Percentiles rank a stretch among this genome's conserved stretches.
phyloP scores from a whole-genome alignment of 805 yeast genomes.

The Wickerhamomyces silvicola region DNA sequence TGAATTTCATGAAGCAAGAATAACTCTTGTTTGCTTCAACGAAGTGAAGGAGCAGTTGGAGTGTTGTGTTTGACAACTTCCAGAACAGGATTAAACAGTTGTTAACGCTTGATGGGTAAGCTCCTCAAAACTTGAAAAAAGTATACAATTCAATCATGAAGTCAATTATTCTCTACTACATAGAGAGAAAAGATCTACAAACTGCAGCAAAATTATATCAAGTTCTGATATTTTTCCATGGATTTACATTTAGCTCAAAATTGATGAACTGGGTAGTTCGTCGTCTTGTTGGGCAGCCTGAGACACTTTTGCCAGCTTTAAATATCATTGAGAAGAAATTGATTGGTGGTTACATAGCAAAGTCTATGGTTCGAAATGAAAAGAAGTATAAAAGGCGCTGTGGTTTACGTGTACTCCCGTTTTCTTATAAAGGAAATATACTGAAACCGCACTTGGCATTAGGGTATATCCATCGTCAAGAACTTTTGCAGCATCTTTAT shows the following conservation, averaged over 20 bases:
- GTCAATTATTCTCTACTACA: constrained; percentile 6
- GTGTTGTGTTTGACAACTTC: constrained; percentile 16
- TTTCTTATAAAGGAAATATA: constrained; percentile 16
- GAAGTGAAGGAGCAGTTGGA: constrained; percentile 27
- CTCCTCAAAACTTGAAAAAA: constrained; percentile 19
- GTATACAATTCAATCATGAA: constrained; percentile 16
- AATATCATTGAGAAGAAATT: constrained; percentile 24
- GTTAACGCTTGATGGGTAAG: constrained; percentile 11
- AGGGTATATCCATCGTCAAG: constrained; percentile 16
- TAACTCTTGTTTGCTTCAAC: constrained; percentile 23
- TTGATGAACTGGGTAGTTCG: constrained; percentile 26
- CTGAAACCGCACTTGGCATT: constrained; percentile 24
- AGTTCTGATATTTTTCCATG: constrained; percentile 19
- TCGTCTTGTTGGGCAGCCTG: constrained; percentile 20
- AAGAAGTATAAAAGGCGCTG: constrained; percentile 11
- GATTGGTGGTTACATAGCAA: constrained; percentile 31
- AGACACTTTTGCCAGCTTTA: constrained; percentile 26
- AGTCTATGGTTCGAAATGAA: constrained; percentile 3
- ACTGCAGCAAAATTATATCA: constrained; percentile 10
- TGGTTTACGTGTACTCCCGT: constrained; percentile 16
- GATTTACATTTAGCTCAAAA: constrained; percentile 25
- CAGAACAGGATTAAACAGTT: constrained; percentile 13
- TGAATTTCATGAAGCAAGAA: constrained; percentile 26
- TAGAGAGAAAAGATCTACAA: constrained; percentile 1
- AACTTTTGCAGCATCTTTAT: too few relatives aligned